Percentiles rank a stretch among this genome's conserved stretches.
Conservation (phyloP, 306 rosid genomes). For the Begonia fuchsioides region DNA sequence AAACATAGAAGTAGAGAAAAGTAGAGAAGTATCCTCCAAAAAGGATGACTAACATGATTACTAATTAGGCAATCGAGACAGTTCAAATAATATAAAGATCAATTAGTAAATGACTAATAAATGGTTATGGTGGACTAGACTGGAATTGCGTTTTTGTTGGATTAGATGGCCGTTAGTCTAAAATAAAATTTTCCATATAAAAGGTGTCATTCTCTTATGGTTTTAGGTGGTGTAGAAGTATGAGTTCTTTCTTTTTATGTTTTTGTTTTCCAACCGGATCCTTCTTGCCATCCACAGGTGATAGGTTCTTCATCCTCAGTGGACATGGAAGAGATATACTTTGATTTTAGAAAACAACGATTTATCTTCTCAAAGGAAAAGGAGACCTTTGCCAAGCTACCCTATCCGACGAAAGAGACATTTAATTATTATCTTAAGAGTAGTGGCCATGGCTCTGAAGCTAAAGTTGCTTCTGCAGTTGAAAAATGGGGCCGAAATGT, state of each 20-base stretch:
- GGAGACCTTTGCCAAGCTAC: conserved; percentile 68
- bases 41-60: no score
- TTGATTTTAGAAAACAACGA: conserved; percentile 87
- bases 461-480: conserved; percentile 62
- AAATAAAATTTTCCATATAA: no score
- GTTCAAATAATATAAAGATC: no score
- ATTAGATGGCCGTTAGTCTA: no score
- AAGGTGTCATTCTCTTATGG: no score
- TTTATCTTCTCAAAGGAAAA: conserved; percentile 65
- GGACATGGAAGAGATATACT: conserved; percentile 71
- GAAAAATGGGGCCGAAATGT: conserved; percentile 95
- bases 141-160: no score
- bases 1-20: no score
- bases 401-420: conserved; percentile 85
- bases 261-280: not conserved
- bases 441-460: conserved; percentile 85
- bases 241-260: not conserved
- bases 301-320: conserved; percentile 42
- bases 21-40: no score
- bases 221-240: no score
- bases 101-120: no score
- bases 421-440: conserved; percentile 62
- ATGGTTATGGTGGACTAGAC: no score
- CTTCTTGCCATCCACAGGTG: conserved; percentile 33
- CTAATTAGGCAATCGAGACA: no score